Conservation (phyloP, 345 rosid genomes). For the Diplotaxis tenuifolia region DNA sequence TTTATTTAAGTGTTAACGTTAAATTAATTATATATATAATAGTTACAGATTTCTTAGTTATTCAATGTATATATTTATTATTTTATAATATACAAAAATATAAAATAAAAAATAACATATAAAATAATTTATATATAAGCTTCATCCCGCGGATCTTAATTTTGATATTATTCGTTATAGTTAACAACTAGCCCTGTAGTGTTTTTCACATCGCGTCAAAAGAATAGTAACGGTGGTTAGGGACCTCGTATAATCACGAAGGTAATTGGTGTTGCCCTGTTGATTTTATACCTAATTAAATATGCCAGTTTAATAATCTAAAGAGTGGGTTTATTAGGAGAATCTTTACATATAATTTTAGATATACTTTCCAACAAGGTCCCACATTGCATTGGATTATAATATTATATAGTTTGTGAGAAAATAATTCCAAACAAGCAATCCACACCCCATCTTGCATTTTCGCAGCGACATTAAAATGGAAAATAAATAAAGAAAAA, state of each 20-base stretch:
- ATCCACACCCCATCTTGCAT: slow-evolving; percentile 16
- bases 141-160: no score
- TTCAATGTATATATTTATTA: no score
- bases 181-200: not conserved
- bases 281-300: slow-evolving; percentile 15
- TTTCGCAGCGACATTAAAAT: slow-evolving; percentile 14
- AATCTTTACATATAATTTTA: slow-evolving; percentile 18
- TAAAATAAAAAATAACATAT: no score
- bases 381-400: slow-evolving; percentile 4
- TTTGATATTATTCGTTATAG: no score
- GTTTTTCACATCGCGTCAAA: not conserved
- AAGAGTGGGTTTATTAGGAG: not conserved
- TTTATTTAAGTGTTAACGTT: no score
- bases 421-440: slow-evolving; percentile 4
- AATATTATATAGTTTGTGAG: not conserved
- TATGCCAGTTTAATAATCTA: not conserved
- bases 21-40: no score
- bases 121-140: no score
- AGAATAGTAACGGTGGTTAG: not conserved
- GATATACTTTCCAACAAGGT: slow-evolving; percentile 21
- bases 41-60: no score
- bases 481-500: not conserved
- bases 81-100: no score
- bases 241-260: not conserved
- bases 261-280: not conserved